Base-by-base conservation (phyloP, 805 yeast species). In the Wickerhamiella musiphila region DNA sequence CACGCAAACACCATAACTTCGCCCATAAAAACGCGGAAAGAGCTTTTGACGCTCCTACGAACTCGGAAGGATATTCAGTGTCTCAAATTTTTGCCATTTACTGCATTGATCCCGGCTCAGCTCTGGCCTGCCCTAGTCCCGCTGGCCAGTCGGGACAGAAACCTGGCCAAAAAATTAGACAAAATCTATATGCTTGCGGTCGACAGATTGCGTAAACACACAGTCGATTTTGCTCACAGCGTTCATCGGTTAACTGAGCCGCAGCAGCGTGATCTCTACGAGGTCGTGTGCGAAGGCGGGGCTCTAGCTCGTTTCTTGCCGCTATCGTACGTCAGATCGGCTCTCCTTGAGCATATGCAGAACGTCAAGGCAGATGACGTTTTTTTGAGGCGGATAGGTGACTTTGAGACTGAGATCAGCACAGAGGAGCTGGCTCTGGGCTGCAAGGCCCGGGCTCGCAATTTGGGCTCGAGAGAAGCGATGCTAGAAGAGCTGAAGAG, bases 11-110 rank as follows among this genome's bases (percentile, higher is more conserved):
- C 22, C 4, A 15, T 23, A 4, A 23, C 26, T 14, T 16, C 20
- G 4, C 5, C 27, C 8, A 12, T 7, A 43, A 43, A 50, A 49
- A 28, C 57, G 2, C 40, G 82, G 24, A 43, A 56, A 2, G 63
- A 73, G 23, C 69, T 54, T 39, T 72, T 70, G 45, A 46, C 63
- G 6, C 48, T 72, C 33, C 47, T 61, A 7, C 55, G 83, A 13
- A 64, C 73, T 1, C 58, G 57, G 4, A 46, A 46, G n/a, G n/a
- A n/a, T n/a, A n/a, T n/a, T n/a, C n/a, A n/a, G n/a, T n/a, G n/a
- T n/a, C n/a, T n/a, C n/a, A n/a, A n/a, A n/a, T n/a, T n/a, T n/a
- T n/a, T n/a, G n/a, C n/a, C n/a, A n/a, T n/a, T n/a, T n/a, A n/a
- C n/a, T n/a, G n/a, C n/a, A n/a, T n/a, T n/a, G n/a, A n/a, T n/a